phyloP scores from a whole-genome alignment of 352 stramenopile genomes.

The Poterioochromonas sp. region DNA sequence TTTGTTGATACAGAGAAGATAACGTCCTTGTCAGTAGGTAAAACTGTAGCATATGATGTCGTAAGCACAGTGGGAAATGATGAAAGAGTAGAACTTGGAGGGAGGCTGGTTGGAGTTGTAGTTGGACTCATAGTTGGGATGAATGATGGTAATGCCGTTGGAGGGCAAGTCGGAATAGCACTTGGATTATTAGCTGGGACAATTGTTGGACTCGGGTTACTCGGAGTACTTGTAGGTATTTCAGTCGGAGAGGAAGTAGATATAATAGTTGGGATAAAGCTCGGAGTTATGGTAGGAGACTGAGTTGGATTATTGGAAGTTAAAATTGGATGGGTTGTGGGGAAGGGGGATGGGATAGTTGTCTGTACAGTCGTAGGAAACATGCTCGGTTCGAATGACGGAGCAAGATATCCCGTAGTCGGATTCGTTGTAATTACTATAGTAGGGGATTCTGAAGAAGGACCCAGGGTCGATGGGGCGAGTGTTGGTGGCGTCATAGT shows the following conservation, averaged over 20 bases:
- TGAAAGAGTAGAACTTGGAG: conserved; percentile 1
- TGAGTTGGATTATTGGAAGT: conserved; percentile 14
- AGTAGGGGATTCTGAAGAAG: conserved; percentile 11
- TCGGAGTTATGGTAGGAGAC: conserved; percentile 10
- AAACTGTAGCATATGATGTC: no score
- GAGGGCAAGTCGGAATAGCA: conserved; percentile 5
- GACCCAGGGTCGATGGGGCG: conserved; percentile 2
- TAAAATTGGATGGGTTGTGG: conserved; percentile 13
- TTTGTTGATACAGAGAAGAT: no score
- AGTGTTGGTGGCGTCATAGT: conserved; percentile 10
- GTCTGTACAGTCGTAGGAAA: conserved; percentile 11
- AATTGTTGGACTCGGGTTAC: no score
- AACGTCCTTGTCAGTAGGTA: no score
- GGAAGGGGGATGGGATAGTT: conserved; percentile 8
- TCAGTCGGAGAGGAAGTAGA: not conserved
- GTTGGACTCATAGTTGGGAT: conserved; percentile 11
- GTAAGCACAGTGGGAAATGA: no score
- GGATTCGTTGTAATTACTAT: conserved; percentile 15
- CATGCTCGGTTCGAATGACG: conserved; percentile 8
- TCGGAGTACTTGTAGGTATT: not conserved
- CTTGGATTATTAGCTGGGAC: conserved; percentile 2
- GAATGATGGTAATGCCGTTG: conserved; percentile 11
- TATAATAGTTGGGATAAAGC: conserved; percentile 12
- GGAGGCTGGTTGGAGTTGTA: conserved; percentile 8
- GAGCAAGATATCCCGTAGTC: conserved; percentile 10